phyloP scores from a whole-genome alignment of 768 basidiomycete genomes.

The Leucocoprinus sp. region DNA sequence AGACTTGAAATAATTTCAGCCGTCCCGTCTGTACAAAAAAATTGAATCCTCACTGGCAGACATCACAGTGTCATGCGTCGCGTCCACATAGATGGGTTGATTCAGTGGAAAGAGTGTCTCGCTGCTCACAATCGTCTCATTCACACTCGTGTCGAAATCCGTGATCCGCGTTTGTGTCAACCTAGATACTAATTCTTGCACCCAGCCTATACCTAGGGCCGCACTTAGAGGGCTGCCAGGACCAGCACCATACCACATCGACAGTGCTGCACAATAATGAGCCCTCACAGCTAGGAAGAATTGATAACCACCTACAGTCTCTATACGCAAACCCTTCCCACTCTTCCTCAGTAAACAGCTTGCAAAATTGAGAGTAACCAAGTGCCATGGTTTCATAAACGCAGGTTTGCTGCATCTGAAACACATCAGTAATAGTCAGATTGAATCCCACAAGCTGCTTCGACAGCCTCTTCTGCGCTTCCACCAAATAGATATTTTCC shows the following conservation, averaged over 20 bases:
- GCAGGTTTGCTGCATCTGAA: constrained; percentile 60
- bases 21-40: background rate
- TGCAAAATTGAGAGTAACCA: constrained; percentile 71
- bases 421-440: constrained; percentile 43
- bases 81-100: constrained; percentile 62
- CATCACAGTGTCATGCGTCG: constrained; percentile 67
- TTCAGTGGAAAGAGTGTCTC: constrained; percentile 45
- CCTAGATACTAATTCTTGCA: constrained; percentile 65
- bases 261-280: constrained; percentile 30
- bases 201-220: constrained; percentile 56
- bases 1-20: constrained; percentile 28
- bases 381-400: constrained; percentile 80
- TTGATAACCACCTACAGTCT: constrained; percentile 17
- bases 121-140: constrained; percentile 55
- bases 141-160: constrained; percentile 52
- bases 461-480: constrained; percentile 46
- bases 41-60: constrained; percentile 38
- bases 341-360: constrained; percentile 70
- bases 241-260: constrained; percentile 57
- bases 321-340: constrained; percentile 75
- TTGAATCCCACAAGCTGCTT: constrained; percentile 40
- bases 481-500: constrained; percentile 50
- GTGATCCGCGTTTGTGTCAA: constrained; percentile 54
- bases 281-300: background rate
- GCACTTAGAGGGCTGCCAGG: constrained; percentile 63